Base-by-base conservation (phyloP, 345 rosid species). In the Ricinus communis region DNA sequence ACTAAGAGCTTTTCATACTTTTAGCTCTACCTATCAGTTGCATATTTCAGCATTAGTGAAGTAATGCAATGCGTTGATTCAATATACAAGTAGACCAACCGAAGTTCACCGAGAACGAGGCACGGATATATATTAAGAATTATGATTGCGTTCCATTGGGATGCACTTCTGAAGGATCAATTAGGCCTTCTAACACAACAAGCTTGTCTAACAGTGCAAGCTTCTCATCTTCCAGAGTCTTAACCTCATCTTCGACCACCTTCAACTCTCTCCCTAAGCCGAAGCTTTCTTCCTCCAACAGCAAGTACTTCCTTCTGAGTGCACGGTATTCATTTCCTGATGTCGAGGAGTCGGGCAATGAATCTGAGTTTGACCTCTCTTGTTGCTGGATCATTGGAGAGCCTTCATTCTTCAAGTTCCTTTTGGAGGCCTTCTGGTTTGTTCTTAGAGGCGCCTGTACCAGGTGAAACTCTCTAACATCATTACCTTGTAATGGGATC, bases 121-220 rank as follows among this genome's bases (percentile, higher is more conserved):
- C 31, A 43, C 46, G 31, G 70, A 41, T 40, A 25, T 8, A n/a
- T n/a, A n/a, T n/a, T n/a, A n/a, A n/a, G n/a, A 16, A 71, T 0
- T 43, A 49, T 24, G 31, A n/a, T 30, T 3, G 40, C 21, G 53
- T 21, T 3, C 61, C 69, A 21, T 8, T 36, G 25, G 68, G 46
- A 58, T 74, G 78, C 72, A 82, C 13, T 78, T 83, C 79, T 31
- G 87, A 86, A 79, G 88, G 95, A 85, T 85, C 88, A 27, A 94
- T 72, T 78, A 94, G 83, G 72, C 99, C 97, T 84, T 95, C 99
- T 79, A 95, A 72, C 49, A 92, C 97, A 40, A 90, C 92, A 43
- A 95, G 97, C 64, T 85, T 85, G 74, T 95, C 97, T 84, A 95
- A 80, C 13, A 95, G 88, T 9, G 84, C 83, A 33, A 81, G 61